Evolutionary conservation across 169 alveolate species (phyloP), one percentile per base, ranked within the genome.

Genomic region (Plasmodium knowlesi): DNA sequence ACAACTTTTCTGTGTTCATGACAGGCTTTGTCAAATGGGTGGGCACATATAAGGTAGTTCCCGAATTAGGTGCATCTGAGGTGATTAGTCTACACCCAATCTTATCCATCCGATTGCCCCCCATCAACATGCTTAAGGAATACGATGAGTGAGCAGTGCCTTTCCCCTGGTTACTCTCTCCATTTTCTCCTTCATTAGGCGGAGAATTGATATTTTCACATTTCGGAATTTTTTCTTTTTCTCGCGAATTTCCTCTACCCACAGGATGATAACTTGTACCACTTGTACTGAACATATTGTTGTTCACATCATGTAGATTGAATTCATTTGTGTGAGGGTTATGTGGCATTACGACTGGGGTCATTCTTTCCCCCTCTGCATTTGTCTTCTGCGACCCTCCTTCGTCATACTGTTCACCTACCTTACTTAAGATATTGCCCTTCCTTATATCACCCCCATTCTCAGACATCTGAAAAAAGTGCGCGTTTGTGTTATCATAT

Each of bases 391-490:
- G 61, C 0, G 22, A 14, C 39, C 39, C 54, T 14, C 91, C 16
- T 50, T 25, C 22, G 76, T 25, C 76, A n/a, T 61, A 0, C 32
- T 32, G 41, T 82, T 9, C 80, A 53, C 22, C 76, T 5, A 43
- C 16, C 28, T 12, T 28, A 70, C 28, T 2, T 25, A 28, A 5
- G 34, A n/a, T 3, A 50, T 46, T 19, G 50, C 19, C 41, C 39
- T 25, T 25, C 30, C 76, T 67, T 67, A 14, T 61, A 4, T 19
- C 74, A 5, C 4, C 32, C 22, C 39, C 16, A 19, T 9, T 78
- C 14, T 78, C 73, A 5, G 70, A 28, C 14, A 81, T 16, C 70
- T 89, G 82, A 34, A 89, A 89, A 50, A 89, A 89, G 34, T 61
- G 34, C 3, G 34, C 25, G n/a, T 89, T 30, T 10, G 72, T 50